Evolutionary conservation across 192 early-diverging fungal species (phyloP).

Genomic region (Diversispora eburnea): DNA sequence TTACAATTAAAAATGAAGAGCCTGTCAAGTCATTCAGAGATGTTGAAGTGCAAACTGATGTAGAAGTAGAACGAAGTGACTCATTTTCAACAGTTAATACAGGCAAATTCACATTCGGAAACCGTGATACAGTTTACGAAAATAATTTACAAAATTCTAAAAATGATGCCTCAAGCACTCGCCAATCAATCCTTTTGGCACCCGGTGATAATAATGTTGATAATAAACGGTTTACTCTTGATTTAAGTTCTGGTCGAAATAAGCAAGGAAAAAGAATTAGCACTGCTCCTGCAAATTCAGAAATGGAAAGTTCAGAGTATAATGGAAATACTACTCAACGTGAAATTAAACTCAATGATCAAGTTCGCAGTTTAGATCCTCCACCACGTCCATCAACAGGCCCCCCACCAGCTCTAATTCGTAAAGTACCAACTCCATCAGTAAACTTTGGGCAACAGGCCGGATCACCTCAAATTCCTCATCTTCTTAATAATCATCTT

Average conservation of each 20-base stretch:
- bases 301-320: no score
- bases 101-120: constrained; percentile 10
- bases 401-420: constrained; percentile 7
- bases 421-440: not conserved
- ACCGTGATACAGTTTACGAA: not conserved
- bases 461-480: not conserved
- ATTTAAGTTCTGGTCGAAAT: constrained; percentile 9
- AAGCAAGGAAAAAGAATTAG: not conserved
- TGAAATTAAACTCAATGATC: not conserved
- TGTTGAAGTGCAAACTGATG: not conserved
- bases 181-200: not conserved
- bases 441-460: not conserved
- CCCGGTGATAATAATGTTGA: constrained; percentile 15
- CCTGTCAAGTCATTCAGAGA: not conserved
- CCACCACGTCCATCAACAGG: constrained; percentile 10
- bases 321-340: not conserved
- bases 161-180: not conserved
- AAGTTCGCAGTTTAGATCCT: not conserved
- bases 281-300: no score
- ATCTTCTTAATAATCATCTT: not conserved
- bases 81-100: constrained; percentile 10
- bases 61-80: not conserved
- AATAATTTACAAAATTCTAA: not conserved
- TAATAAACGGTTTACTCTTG: constrained; percentile 25
- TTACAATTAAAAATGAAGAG: not conserved